phyloP scores from a whole-genome alignment of 208 protist genomes.

The Wallacemonas collosoma region DNA sequence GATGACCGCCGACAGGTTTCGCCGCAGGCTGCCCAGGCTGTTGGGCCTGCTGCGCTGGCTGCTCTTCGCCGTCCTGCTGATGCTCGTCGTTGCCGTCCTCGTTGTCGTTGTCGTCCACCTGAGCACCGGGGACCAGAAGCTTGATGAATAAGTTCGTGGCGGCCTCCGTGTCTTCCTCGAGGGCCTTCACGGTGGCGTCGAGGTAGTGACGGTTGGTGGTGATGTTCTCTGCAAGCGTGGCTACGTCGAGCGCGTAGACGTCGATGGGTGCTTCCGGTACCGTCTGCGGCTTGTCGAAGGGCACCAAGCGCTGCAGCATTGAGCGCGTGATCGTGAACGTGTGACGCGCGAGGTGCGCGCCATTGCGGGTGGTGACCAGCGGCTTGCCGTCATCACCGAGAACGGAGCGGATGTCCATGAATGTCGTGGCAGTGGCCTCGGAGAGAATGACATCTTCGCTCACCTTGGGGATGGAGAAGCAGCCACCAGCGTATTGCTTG shows the following conservation, averaged over 20 bases:
- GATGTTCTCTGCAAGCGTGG: conserved; percentile 39
- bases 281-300: conserved; percentile 56
- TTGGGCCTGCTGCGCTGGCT: conserved; percentile 16
- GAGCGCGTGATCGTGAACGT: conserved; percentile 52
- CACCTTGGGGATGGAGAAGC: conserved; percentile 58
- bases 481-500: conserved; percentile 62
- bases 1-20: background rate
- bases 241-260: conserved; percentile 27
- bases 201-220: conserved; percentile 41
- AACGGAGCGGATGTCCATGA: conserved; percentile 59
- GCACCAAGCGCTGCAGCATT: conserved; percentile 45
- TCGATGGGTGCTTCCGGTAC: conserved; percentile 21
- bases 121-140: conserved; percentile 28
- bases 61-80: conserved; percentile 18
- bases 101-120: conserved; percentile 17
- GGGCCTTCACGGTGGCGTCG: conserved; percentile 33
- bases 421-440: conserved; percentile 48
- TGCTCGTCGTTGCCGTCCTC: conserved; percentile 18
- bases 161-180: conserved; percentile 50
- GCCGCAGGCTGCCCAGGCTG: conserved; percentile 20
- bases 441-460: conserved; percentile 73
- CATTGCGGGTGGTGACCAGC: conserved; percentile 54
- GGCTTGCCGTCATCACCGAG: conserved; percentile 61
- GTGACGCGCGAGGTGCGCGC: conserved; percentile 47
- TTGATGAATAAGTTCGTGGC: conserved; percentile 53